Base-by-base conservation (phyloP, 1,139 yeast genomes). In the Taphrina betulina region DNA sequence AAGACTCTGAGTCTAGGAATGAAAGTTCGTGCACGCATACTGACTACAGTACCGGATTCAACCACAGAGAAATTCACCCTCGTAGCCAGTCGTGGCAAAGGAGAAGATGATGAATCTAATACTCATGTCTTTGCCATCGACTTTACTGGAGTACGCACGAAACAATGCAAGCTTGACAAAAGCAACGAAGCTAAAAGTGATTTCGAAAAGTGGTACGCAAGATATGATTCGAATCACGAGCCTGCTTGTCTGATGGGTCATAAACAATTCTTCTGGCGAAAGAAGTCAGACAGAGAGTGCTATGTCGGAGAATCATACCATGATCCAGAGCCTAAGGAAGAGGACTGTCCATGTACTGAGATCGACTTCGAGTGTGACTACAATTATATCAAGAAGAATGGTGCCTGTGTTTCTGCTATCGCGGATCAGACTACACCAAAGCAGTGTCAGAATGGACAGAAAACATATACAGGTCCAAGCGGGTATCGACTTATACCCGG, bases 201-300 rank as follows among this genome's bases (percentile, higher is more conserved):
- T 67, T 75, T 82, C 64, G 96, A 88, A 69, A 76, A 75, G n/a
- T 78, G 87, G 75, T 75, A 74, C 60, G 84, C 86, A 0, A 74
- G 88, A 63, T 71, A 75, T 37, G 75, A 76, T 2, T 71, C 75
- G n/a, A 53, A 60, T 5, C 71, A 75, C 3, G 70, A 75, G 3
- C 86, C 86, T 1, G 64, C 74, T 12, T 89, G 96, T 71, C 72
- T 85, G 34, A 78, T 79, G 73, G 96, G 96, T 5, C 86, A 80
- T 58, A 78, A 75, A 63, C 89, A 85, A 64, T 78, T 74, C 58
- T 83, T 81, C 66, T 71, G 66, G 58, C 77, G 95, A 68, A 81
- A 95, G 71, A 86, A 85, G 65, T 75, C 75, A 35, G 79, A 76
- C 57, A 79, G 92, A 0, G 66, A 80, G 60, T 89, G 96, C 72